Base-by-base conservation (phyloP, 768 basidiomycete genomes). In the Tylopilus felleus region DNA sequence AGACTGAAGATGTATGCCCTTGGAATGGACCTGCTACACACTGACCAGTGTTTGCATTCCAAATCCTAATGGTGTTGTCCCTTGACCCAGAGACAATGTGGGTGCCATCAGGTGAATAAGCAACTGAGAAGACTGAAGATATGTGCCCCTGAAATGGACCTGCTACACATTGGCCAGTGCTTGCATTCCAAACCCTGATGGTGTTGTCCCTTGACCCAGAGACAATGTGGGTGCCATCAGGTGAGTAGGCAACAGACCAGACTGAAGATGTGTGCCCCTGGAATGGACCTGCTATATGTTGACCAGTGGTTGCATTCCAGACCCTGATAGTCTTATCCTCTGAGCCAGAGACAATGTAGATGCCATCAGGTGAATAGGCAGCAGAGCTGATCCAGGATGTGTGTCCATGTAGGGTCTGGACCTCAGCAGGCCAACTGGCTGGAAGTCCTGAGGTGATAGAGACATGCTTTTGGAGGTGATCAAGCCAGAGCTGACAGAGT, bases 11-110 rank as follows among this genome's bases (percentile, higher is more conserved):
- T 36, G 35, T 39, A n/a, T 39, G 38, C 19, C 38, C 38, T 19
- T 39, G 17, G 39, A 49, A 29, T 49, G 48, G 48, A 49, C 28
- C 38, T 29, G 48, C 48, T 27, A 58, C n/a, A 49, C 21, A 31
- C 8, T 49, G 29, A 44, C 52, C 36, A 42, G 53, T 35, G 35
- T 38, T 46, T 19, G 46, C 50, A 53, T 65, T 43, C 65, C 62
- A 69, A 17, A 68, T 19, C 17, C 19, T 22, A 22, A 40, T 28
- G 4, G 38, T 49, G 1, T 27, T 39, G n/a, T 48, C 45, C 4
- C 6, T 5, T 8, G 38, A 39, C 12, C 45, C 45, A 46, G 29
- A 46, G 45, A 13, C 29, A 46, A 46, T 21, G 17, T 46, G 10
- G 1, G 3, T 6, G 9, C 45, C 45, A 46, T 46, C 28, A 46